These are phyloP conservation scores for Graphiopsis chlorocephala DNA, from an alignment of 2,329 filamentous ascomycete genomes.

Conservation along the genomic window DNA sequence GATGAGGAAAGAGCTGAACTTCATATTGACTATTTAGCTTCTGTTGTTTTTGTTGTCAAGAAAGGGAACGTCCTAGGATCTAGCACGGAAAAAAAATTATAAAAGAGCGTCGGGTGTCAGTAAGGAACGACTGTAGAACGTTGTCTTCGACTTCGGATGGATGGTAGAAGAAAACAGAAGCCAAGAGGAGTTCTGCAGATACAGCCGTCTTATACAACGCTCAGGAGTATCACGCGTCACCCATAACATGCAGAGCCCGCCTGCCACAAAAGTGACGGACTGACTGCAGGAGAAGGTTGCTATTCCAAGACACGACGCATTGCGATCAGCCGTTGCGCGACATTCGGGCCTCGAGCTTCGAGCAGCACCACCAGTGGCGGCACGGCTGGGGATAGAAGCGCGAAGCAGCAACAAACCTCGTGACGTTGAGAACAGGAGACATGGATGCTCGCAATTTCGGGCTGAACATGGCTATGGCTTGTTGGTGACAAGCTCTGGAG, in stretches of 20 bases:
- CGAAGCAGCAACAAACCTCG: background rate
- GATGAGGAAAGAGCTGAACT: conserved; percentile 2
- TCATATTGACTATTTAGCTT: background rate
- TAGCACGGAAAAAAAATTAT: background rate
- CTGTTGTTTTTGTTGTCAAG: background rate
- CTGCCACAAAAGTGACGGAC: background rate
- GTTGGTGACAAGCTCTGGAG: background rate
- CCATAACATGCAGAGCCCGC: background rate
- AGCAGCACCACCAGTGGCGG: background rate
- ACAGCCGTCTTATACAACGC: background rate
- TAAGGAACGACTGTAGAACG: conserved; percentile 5
- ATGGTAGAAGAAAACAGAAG: background rate
- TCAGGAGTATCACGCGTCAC: background rate
- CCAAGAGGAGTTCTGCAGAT: background rate
- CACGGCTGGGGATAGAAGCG: background rate
- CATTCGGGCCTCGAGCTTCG: background rate
- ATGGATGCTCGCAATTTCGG: conserved; percentile 7
- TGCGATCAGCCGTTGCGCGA: conserved; percentile 6
- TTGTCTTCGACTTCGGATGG: background rate
- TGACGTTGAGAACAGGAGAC: background rate
- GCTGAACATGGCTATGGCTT: background rate
- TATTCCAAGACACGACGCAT: background rate
- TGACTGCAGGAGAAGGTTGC: background rate
- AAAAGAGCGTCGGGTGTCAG: conserved; percentile 7
- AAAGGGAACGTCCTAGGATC: background rate